Percentiles rank a stretch among this genome's conserved stretches.
phyloP scores from a whole-genome alignment of 345 rosid species.

The Citropsis articulata region DNA sequence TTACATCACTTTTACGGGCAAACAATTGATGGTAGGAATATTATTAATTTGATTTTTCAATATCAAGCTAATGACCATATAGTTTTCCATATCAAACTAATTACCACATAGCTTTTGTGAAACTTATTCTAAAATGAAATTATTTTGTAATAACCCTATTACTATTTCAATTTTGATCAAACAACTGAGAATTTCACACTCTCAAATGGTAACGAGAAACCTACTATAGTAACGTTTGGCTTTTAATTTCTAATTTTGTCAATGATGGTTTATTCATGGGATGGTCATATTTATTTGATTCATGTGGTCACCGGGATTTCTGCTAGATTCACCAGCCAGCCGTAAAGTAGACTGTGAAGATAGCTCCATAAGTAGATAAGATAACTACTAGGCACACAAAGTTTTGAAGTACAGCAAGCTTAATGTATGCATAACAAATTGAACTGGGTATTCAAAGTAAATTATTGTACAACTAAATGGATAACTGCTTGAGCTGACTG shows the following conservation, averaged over 20 bases:
- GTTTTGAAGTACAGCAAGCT: conserved; percentile 1
- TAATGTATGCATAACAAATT: conserved; percentile 10
- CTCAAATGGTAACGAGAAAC: background rate
- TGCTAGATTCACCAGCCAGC: background rate
- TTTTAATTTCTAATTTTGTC: background rate
- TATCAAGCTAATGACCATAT: background rate
- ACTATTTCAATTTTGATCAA: background rate
- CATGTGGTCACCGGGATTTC: background rate
- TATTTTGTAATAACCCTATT: background rate
- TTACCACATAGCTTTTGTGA: background rate
- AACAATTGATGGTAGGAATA: background rate
- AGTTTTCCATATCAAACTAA: background rate
- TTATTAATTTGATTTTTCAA: background rate
- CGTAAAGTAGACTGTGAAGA: background rate
- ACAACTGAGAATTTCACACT: background rate
- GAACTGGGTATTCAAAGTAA: conserved; percentile 4
- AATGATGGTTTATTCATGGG: background rate
- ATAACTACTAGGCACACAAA: background rate
- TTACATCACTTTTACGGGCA: too few species aligned
- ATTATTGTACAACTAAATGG: conserved; percentile 18
- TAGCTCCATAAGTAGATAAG: background rate
- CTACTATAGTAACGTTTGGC: background rate
- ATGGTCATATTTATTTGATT: background rate
- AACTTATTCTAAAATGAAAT: background rate
- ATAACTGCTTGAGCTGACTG: background rate